These are phyloP conservation scores for Bonia amplexicaulis DNA, from an alignment of 176 grass and related monocot genomes.

Conservation along the genomic window DNA sequence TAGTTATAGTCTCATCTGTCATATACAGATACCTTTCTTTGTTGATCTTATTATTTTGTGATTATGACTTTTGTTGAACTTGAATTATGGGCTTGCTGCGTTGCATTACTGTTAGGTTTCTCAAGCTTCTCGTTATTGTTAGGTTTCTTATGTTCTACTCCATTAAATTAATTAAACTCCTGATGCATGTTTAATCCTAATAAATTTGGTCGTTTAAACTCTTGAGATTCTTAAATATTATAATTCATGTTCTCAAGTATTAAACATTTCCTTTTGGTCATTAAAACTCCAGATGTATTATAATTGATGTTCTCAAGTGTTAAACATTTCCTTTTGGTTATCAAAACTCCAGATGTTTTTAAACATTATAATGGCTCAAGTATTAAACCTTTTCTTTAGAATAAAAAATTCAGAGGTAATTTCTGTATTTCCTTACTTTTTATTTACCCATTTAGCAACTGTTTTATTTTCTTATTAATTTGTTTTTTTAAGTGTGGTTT, in stretches of 20 bases:
- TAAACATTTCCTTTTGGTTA: no score
- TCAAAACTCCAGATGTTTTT: not conserved
- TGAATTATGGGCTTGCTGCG: constrained; percentile 3
- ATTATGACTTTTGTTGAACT: constrained; percentile 5
- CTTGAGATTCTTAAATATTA: not conserved
- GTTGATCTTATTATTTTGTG: constrained; percentile 10
- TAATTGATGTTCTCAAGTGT: no score
- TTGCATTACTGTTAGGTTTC: not conserved
- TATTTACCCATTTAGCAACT: not conserved
- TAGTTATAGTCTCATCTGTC: not conserved
- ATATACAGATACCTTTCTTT: constrained; percentile 3
- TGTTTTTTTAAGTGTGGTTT: not conserved
- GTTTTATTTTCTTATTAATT: not conserved
- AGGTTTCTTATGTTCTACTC: constrained; percentile 1
- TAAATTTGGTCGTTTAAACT: not conserved
- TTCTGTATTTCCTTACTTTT: not conserved
- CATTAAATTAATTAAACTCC: not conserved
- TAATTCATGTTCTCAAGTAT: not conserved
- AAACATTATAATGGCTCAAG: not conserved
- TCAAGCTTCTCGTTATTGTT: not conserved
- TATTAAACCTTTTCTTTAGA: not conserved
- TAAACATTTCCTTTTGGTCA: no score
- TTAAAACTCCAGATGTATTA: no score
- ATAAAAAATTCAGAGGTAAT: not conserved
- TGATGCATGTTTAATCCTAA: not conserved